A percentile compares a stretch with the other conserved stretches of the same genome.
Conservation (phyloP, 345 rosid genomes). For the Salix purpurea region DNA sequence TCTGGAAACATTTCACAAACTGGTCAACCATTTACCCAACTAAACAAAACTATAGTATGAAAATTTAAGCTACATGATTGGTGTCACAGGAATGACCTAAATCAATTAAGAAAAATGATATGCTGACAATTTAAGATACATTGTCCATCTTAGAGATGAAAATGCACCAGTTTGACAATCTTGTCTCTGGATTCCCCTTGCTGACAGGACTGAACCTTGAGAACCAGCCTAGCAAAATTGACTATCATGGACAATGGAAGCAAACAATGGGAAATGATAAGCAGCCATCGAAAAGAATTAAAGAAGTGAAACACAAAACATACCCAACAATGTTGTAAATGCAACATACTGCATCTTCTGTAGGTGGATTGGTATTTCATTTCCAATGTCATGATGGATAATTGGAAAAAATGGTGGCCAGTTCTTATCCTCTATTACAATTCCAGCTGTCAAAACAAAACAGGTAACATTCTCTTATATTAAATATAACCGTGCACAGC, state of each 20-base stretch:
- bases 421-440: conserved; percentile 85
- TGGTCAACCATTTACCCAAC: background rate
- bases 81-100: background rate
- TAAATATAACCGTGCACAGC: conserved; percentile 2
- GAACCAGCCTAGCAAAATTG: background rate
- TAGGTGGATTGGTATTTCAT: conserved; percentile 90
- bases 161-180: background rate
- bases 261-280: background rate
- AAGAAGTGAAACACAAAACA: conserved; percentile 14
- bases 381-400: conserved; percentile 90
- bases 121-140: background rate
- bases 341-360: conserved; percentile 83
- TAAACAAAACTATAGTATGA: background rate
- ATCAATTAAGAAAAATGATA: background rate
- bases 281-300: background rate
- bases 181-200: background rate
- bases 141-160: background rate
- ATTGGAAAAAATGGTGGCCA: conserved; percentile 94
- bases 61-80: background rate
- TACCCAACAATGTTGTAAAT: conserved; percentile 86
- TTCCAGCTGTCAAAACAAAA: conserved; percentile 69
- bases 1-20: background rate
- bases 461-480: conserved; percentile 6
- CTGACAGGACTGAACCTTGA: background rate
- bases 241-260: background rate